Evolutionary conservation across 225 moss, liverwort and hornwort genomes (phyloP), one percentile per base, ranked within the genome.

Genomic region (Neckera pumila): DNA sequence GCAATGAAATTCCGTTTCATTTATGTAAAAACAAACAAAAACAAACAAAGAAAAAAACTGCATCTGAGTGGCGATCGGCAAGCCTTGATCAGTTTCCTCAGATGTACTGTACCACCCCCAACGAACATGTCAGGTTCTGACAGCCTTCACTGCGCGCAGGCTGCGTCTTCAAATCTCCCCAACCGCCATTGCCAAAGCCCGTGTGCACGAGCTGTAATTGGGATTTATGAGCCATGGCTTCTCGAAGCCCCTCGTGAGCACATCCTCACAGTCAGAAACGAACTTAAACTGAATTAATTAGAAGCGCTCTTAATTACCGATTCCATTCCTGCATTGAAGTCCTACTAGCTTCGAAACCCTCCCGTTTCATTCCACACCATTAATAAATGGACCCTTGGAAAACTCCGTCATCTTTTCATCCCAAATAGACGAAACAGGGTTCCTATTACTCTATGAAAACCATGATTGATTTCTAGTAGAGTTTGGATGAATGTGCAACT

Each of bases 381-480:
- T n/a, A n/a, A n/a, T n/a, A n/a, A n/a, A n/a, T n/a, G n/a, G n/a
- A n/a, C n/a, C n/a, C n/a, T n/a, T n/a, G n/a, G n/a, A n/a, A n/a
- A n/a, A n/a, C n/a, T n/a, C n/a, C n/a, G n/a, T n/a, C n/a, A n/a
- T n/a, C n/a, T n/a, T n/a, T n/a, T n/a, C n/a, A 26, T 79, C 79
- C 57, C 38, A 79, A 57, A 12, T 7, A 27, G 26, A 38, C 57
- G 26, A 38, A 57, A 26, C n/a, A 53, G 34, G 34, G 53, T 2
- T 76, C n/a, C 34, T 8, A 8, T 49, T 20, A 33, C 34, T 0
- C 0, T 0, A 14, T 3, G 12, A 14, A 20, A 76, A 22, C 76
- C 8, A 5, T n/a, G n/a, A n/a, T n/a, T 20, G 51, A 21, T 33
- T 51, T 76, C 19, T 5, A 14, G 3, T 34, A 22, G 5, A 34